These are phyloP conservation scores for Solanum hybrid DNA, from an alignment of 305 asterid genomes.

Conservation along the genomic window DNA sequence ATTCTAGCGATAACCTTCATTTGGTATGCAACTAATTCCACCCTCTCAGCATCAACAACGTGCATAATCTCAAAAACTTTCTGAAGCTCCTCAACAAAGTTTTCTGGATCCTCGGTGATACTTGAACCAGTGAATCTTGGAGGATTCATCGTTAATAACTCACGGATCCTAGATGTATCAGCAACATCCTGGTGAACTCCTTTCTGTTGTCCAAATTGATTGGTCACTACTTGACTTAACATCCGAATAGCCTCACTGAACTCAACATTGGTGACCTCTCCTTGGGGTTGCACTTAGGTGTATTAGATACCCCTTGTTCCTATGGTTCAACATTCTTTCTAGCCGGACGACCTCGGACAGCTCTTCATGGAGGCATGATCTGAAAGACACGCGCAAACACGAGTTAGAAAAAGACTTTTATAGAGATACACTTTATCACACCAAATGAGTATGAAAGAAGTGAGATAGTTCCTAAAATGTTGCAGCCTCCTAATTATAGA, in stretches of 20 bases:
- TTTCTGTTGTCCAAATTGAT: too few species aligned
- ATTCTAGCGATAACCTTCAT: not conserved
- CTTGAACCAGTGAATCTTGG: not conserved
- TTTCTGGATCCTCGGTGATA: not conserved
- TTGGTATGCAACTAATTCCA: not conserved
- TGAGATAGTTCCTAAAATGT: not conserved
- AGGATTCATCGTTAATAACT: not conserved
- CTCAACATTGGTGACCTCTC: too few species aligned
- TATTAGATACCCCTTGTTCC: not conserved
- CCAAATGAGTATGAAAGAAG: not conserved
- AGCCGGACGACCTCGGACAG: not conserved
- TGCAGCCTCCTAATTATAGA: not conserved
- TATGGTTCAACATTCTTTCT: too few species aligned
- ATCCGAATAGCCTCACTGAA: not conserved
- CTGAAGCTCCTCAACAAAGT: not conserved
- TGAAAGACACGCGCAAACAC: not conserved
- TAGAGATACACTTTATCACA: not conserved
- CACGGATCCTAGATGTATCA: not conserved
- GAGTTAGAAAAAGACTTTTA: not conserved
- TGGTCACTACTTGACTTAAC: too few species aligned
- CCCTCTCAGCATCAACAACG: not conserved
- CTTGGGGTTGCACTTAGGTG: not conserved
- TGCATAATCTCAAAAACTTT: not conserved
- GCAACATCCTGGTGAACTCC: not conserved
- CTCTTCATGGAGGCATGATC: not conserved